Percentiles rank a stretch among this genome's conserved stretches.
phyloP scores from a whole-genome alignment of 148 eudicot genomes.

The Chenopodium album region DNA sequence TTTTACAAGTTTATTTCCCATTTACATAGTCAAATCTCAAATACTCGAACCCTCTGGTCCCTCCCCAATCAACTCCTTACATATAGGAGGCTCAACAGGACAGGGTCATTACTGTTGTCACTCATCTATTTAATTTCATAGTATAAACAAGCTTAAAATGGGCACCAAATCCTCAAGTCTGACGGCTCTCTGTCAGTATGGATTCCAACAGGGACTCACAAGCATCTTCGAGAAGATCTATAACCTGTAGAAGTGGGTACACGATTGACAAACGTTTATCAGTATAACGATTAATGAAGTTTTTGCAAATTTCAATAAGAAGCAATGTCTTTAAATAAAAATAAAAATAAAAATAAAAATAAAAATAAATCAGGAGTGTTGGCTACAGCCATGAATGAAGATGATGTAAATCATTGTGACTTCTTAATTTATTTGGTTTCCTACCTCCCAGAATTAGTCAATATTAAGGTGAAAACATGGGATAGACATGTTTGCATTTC shows the following conservation, averaged over 20 bases:
- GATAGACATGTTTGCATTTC: not conserved
- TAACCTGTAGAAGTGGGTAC: constrained; percentile 45
- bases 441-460: not conserved
- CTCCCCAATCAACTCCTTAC: too few relatives aligned
- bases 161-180: constrained; percentile 3
- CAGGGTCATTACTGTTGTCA: too few relatives aligned
- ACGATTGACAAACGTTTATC: not conserved
- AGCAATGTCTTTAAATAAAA: too few relatives aligned
- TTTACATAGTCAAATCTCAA: not conserved
- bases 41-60: too few relatives aligned
- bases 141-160: not conserved
- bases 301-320: not conserved
- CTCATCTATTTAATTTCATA: not conserved
- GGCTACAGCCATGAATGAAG: not conserved
- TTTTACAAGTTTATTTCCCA: not conserved
- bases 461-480: not conserved
- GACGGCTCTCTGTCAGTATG: constrained; percentile 45
- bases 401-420: not conserved
- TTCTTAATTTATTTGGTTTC: too few relatives aligned
- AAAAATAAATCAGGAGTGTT: too few relatives aligned
- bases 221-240: constrained; percentile 91
- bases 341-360: too few relatives aligned
- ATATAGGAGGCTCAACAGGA: too few relatives aligned
- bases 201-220: constrained; percentile 82
- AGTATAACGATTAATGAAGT: not conserved